phyloP scores from a whole-genome alignment of 257 asterid genomes.

The Ajuga chamaepitys region DNA sequence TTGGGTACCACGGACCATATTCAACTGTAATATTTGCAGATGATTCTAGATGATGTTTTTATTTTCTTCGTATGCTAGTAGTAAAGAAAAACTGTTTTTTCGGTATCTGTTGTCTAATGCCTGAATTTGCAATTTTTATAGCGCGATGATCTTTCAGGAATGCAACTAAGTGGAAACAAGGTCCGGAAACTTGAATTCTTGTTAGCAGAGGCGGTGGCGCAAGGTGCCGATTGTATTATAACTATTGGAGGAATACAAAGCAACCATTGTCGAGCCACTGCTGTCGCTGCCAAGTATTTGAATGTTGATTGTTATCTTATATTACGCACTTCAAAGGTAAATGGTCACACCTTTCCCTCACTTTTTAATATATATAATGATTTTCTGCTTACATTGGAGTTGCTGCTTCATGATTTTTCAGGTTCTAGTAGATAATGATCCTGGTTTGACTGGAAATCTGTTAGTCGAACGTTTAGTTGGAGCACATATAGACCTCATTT shows the following conservation, averaged over 20 bases:
- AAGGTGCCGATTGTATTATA: slow-evolving; percentile 84
- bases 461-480: slow-evolving; percentile 96
- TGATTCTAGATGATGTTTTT: background rate
- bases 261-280: slow-evolving; percentile 97
- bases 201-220: slow-evolving; percentile 88
- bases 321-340: slow-evolving; percentile 89
- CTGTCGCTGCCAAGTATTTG: slow-evolving; percentile 90
- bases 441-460: slow-evolving; percentile 96
- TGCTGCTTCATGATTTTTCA: slow-evolving; percentile 23
- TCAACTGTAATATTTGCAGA: background rate
- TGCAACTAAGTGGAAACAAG: slow-evolving; percentile 98
- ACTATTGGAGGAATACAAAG: slow-evolving; percentile 98
- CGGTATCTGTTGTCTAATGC: slow-evolving; percentile 18
- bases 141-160: slow-evolving; percentile 98
- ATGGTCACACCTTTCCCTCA: background rate
- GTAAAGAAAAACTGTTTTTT: background rate
- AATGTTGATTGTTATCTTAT: slow-evolving; percentile 85
- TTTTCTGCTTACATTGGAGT: background rate
- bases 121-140: slow-evolving; percentile 26
- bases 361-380: background rate
- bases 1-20: background rate
- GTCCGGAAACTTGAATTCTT: slow-evolving; percentile 95
- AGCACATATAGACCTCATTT: slow-evolving; percentile 87
- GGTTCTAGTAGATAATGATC: slow-evolving; percentile 82
- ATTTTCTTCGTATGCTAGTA: background rate